Conservation (phyloP, 305 asterid species). For the Solanum hybrid region DNA sequence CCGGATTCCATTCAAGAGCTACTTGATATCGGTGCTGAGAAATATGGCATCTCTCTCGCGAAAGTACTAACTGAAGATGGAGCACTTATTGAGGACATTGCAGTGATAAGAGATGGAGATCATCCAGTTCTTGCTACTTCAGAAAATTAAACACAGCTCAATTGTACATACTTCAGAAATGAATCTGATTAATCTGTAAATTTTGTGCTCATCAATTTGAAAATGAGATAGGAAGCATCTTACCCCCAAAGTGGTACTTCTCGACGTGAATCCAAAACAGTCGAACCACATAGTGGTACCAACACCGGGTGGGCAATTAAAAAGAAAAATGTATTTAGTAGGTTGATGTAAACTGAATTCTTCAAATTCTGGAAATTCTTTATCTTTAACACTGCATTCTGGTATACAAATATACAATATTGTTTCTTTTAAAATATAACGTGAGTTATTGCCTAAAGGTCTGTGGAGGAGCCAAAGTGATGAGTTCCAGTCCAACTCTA, state of each 20-base stretch:
- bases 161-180: background rate
- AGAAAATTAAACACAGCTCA: background rate
- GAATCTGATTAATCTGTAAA: background rate
- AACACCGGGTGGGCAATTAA: background rate
- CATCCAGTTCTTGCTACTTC: slow-evolving; percentile 37
- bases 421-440: background rate
- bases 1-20: slow-evolving; percentile 48
- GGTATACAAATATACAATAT: background rate
- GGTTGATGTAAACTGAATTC: background rate
- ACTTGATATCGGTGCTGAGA: slow-evolving; percentile 46
- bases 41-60: slow-evolving; percentile 39
- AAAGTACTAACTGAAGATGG: slow-evolving; percentile 50
- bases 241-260: background rate
- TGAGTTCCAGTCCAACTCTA: background rate
- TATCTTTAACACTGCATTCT: background rate
- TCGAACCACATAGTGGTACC: background rate
- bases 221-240: background rate
- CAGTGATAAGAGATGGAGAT: slow-evolving; percentile 69
- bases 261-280: background rate
- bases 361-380: background rate
- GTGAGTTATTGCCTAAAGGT: background rate
- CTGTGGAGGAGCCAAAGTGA: background rate
- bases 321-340: background rate
- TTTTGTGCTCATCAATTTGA: background rate
- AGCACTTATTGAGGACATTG: slow-evolving; percentile 48